Conservation (phyloP, 768 basidiomycete genomes). For the Leccinum variicolor region DNA sequence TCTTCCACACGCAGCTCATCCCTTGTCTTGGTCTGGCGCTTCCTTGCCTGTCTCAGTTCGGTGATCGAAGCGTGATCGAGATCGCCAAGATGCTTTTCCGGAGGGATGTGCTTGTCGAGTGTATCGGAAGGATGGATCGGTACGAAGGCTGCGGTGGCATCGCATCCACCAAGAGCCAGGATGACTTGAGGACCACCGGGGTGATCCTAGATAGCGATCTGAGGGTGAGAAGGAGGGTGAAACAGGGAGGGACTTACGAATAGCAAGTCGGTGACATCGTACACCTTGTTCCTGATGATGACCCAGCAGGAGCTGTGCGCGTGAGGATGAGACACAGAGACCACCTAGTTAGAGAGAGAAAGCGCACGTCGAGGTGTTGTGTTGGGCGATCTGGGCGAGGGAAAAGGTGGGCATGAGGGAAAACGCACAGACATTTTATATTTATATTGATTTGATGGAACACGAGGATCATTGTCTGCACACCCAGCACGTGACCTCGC, state of each 20-base stretch:
- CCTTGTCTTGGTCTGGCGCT: conserved; percentile 51
- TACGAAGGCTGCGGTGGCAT: conserved; percentile 74
- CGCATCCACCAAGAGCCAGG: conserved; percentile 78
- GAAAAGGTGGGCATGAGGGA: conserved; percentile 36
- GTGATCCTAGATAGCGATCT: conserved; percentile 48
- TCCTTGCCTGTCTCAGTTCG: conserved; percentile 34
- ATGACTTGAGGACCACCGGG: conserved; percentile 84
- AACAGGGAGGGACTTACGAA: conserved; percentile 38
- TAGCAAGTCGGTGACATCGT: conserved; percentile 82
- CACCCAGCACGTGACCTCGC: conserved; percentile 42
- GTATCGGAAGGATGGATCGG: conserved; percentile 86
- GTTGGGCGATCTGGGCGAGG: conserved; percentile 57
- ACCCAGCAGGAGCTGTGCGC: conserved; percentile 76
- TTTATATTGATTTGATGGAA: not conserved
- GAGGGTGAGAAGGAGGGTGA: not conserved
- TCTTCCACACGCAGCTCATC: conserved; percentile 68
- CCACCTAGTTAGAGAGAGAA: not conserved
- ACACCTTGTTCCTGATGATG: conserved; percentile 75
- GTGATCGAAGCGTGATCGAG: conserved; percentile 48
- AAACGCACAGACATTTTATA: not conserved
- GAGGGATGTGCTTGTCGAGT: conserved; percentile 65
- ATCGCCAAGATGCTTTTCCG: conserved; percentile 69
- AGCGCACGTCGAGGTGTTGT: conserved; percentile 51
- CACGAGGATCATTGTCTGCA: not conserved
- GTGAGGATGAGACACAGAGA: conserved; percentile 1